Evolutionary conservation across 2,329 filamentous ascomycete species (phyloP), one percentile per base, ranked within the genome.

Genomic region (Phyllosticta ampelicida): DNA sequence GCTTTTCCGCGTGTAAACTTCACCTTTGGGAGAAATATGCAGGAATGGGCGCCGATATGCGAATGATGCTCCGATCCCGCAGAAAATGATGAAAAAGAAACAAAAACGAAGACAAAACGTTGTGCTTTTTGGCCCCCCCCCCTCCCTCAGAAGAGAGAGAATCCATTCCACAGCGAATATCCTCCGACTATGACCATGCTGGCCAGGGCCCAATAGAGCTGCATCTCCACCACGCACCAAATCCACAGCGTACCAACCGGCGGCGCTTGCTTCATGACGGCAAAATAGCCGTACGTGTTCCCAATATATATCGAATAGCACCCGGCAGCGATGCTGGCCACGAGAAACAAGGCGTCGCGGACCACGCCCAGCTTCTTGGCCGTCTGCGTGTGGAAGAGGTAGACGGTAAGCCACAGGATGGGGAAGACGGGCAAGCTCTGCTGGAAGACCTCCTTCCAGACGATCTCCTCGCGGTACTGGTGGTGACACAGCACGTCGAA

Each of bases 181-280:
- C 66, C 70, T 55, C 78, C 65, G 13, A 83, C 78, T n/a, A 74
- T 69, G 48, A 74, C 58, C 20, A 81, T 71, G 51, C 79, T 82
- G n/a, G 74, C 66, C 21, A 86, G 74, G 0, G 87, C 88, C 66
- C 81, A 84, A 0, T 77, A 67, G 48, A 95, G 75, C 58, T 89
- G 80, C 73, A 96, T 80, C 75, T 99, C 94, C 52, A 97, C 80
- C 20, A 97, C 86, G 29, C 87, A 84, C 90, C 92, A 97, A 4
- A 97, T 81, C 91, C 92, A 97, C 18, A 97, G 71, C 48, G 89
- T 92, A 0, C 90, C 94, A 13, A 96, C 71, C 5, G 90, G 85
- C n/a, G 94, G 94, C 0, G 90, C 87, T 62, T 84, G 85, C 75
- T 96, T 95, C 89, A 97, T 91, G 19, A 95, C 85, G 6, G 87